Base-by-base conservation (phyloP, 1,284 basidiomycete genomes). In the Sanghuangporus baumii region DNA sequence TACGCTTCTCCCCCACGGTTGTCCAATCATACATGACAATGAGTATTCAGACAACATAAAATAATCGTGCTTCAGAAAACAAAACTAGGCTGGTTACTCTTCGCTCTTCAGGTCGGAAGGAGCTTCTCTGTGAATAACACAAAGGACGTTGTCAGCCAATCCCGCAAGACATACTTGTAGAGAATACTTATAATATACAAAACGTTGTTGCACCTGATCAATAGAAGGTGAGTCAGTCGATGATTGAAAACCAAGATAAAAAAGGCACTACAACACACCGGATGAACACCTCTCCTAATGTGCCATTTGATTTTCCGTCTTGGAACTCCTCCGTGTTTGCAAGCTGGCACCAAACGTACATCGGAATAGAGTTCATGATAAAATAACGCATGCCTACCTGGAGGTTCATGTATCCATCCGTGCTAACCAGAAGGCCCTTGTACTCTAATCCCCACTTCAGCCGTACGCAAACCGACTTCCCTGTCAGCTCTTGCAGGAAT, bases 381-480 rank as follows among this genome's bases (percentile, higher is more conserved):
- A 16, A 57, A 5, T 38, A 65, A 37, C 31, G 54, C 34, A 46
- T 66, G 77, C 83, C 67, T 69, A 94, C 96, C 82, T 99, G 97
- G 59, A 99, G 83, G 77, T 99, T 99, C 96, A 99, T 98, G 79
- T 98, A 99, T 36, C 93, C 93, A 76, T 99, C 97, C 5, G 96
- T 98, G 73, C 93, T 96, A 68, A 99, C 96, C 66, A 99, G 84
- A 79, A 96, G 99, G 55, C 97, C 96, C 80, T 96, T 98, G 84
- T 99, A 99, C 75, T 98, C 96, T 66, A 98, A 83, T 66, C 97
- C 97, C 97, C 97, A 99, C 81, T 99, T 99, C 73, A 99, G 85
- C 66, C 88, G 86, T 64, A 99, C 96, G 71, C 88, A 91, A 57
- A 98, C 94, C 52, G 91, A 91, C 82, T 99, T 98, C 70, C 97